A percentile compares a stretch with the other conserved stretches of the same genome.
Evolutionary conservation across 768 basidiomycete species (phyloP).

Genomic region (Brasilioporus rufonigricans): DNA sequence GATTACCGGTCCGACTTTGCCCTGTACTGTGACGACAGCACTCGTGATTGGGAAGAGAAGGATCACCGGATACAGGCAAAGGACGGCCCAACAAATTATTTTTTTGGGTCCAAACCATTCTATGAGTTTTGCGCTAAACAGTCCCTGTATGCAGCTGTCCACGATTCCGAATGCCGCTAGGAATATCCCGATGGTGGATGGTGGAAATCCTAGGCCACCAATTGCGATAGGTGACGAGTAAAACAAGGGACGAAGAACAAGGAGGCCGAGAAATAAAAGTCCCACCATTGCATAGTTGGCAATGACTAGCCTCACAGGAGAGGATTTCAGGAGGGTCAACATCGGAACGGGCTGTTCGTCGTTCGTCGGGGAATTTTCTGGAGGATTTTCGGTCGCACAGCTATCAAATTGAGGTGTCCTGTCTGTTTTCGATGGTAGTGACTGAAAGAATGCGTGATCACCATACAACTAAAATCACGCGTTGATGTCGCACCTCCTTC

Average conservation of each 20-base stretch:
- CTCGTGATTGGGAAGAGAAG: conserved; percentile 47
- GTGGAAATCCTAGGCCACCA: conserved; percentile 43
- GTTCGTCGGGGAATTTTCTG: background rate
- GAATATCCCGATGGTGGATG: conserved; percentile 39
- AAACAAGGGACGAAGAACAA: conserved; percentile 45
- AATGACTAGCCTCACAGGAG: conserved; percentile 40
- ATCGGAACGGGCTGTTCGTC: conserved; percentile 28
- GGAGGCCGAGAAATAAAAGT: conserved; percentile 41
- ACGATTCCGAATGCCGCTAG: background rate
- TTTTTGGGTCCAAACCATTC: conserved; percentile 25
- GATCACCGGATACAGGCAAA: conserved; percentile 38
- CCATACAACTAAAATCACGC: background rate
- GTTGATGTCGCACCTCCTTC: conserved; percentile 1
- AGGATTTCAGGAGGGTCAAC: conserved; percentile 27
- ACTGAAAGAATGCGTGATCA: conserved; percentile 15
- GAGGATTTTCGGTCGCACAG: background rate
- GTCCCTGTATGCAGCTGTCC: background rate
- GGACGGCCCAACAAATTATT: conserved; percentile 39
- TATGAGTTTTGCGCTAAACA: background rate
- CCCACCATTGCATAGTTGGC: conserved; percentile 42
- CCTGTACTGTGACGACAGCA: conserved; percentile 33
- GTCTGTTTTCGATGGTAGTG: conserved; percentile 20
- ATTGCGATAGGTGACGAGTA: conserved; percentile 41
- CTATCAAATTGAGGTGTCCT: background rate
- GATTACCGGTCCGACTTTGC: conserved; percentile 33